Evolutionary conservation across 177 flowering plant genomes (phyloP).

Genomic region (Telopea speciosissima): DNA sequence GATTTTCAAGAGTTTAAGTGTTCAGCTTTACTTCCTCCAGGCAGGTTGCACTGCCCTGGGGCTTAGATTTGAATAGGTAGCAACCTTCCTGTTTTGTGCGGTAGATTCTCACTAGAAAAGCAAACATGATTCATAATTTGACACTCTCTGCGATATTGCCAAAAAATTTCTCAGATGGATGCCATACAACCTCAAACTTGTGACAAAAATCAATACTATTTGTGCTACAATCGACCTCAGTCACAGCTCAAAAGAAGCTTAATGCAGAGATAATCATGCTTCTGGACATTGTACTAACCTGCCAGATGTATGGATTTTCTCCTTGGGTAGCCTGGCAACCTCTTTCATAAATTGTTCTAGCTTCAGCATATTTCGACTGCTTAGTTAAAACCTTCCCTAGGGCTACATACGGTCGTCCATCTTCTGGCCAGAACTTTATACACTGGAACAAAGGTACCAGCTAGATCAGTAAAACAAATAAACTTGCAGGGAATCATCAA

Average conservation of each 20-base stretch:
- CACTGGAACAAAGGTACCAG: conserved; percentile 38
- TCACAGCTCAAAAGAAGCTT: neutral
- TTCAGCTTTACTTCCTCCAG: too few relatives aligned
- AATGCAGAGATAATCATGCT: neutral
- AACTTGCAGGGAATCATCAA: neutral
- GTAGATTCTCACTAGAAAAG: too few relatives aligned
- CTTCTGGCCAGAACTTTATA: conserved; percentile 77
- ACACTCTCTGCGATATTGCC: too few relatives aligned
- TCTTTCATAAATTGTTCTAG: conserved; percentile 73
- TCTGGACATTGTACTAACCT: conserved; percentile 35
- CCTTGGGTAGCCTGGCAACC: conserved; percentile 97
- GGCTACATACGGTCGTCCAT: conserved; percentile 76
- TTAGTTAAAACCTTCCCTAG: conserved; percentile 53
- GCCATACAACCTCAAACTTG: too few relatives aligned
- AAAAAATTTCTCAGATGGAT: too few relatives aligned
- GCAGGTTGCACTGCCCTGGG: too few relatives aligned
- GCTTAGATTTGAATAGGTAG: too few relatives aligned
- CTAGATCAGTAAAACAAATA: neutral
- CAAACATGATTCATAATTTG: too few relatives aligned
- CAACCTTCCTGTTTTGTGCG: too few relatives aligned
- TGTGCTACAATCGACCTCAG: too few relatives aligned
- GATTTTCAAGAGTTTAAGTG: too few relatives aligned
- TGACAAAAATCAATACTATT: too few relatives aligned
- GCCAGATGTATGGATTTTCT: conserved; percentile 93
- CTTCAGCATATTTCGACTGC: conserved; percentile 57